phyloP scores from a whole-genome alignment of 371 early-diverging fungal genomes.

The Blyttiomyces sp. region DNA sequence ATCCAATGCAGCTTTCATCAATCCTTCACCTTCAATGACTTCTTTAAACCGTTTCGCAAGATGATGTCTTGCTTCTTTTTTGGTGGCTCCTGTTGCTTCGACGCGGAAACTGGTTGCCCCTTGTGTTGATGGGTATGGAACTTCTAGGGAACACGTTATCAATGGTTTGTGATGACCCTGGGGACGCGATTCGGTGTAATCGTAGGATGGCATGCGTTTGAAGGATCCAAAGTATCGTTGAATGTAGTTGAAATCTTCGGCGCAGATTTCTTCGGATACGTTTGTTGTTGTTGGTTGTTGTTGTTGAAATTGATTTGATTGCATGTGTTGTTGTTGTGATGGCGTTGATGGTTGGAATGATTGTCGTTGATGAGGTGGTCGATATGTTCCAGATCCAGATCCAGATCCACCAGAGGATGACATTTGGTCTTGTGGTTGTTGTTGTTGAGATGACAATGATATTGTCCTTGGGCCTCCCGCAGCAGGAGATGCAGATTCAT shows the following conservation, averaged over 20 bases:
- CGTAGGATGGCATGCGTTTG: background rate
- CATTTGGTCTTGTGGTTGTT: no score
- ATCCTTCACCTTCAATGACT: slow-evolving; percentile 8
- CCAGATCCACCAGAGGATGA: no score
- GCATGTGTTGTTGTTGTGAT: no score
- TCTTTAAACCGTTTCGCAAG: background rate
- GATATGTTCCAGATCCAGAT: no score
- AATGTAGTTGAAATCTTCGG: slow-evolving; percentile 4
- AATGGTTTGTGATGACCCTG: background rate
- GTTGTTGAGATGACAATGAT: no score
- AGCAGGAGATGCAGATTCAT: no score
- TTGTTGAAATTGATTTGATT: no score
- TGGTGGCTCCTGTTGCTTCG: slow-evolving; percentile 14
- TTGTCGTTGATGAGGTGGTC: no score
- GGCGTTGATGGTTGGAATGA: no score
- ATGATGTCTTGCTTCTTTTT: slow-evolving; percentile 16
- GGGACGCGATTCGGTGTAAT: background rate
- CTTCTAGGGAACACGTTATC: slow-evolving; percentile 4
- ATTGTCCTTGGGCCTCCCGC: no score
- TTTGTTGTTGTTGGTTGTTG: no score
- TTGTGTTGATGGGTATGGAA: slow-evolving; percentile 9
- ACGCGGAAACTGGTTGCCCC: background rate
- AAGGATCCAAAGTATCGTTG: slow-evolving; percentile 12
- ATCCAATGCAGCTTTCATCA: no score
- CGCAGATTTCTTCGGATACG: background rate